Conservation (phyloP, 306 rosid species). For the Fragaria ananassa region DNA sequence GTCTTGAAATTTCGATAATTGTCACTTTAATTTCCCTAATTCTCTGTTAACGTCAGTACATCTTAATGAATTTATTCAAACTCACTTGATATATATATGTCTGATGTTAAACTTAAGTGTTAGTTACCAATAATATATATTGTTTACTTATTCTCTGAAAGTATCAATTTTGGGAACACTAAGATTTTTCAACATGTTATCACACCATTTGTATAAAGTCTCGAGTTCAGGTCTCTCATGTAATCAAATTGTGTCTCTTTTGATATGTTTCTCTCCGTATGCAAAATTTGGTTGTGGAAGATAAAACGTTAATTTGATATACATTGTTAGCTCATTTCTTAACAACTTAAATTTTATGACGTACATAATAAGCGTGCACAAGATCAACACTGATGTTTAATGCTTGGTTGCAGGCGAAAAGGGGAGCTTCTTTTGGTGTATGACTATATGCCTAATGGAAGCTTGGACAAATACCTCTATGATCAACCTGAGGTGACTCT, state of each 20-base stretch:
- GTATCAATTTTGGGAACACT: background rate
- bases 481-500: conserved; percentile 22
- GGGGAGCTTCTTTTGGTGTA: conserved; percentile 37
- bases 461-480: conserved; percentile 35
- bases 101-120: background rate
- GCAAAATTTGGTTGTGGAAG: background rate
- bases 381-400: background rate
- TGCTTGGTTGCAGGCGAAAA: conserved; percentile 19
- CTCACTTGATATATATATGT: background rate
- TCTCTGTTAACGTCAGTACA: background rate
- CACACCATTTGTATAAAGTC: background rate
- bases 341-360: background rate
- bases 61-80: background rate
- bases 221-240: background rate
- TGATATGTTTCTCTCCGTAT: background rate
- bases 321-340: background rate
- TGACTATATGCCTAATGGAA: conserved; percentile 35
- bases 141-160: background rate
- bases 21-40: background rate
- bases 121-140: background rate
- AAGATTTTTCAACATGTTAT: background rate
- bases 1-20: background rate
- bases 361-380: background rate
- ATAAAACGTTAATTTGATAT: background rate
- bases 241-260: background rate